Evolutionary conservation across 2,329 filamentous ascomycete genomes (phyloP).

Genomic region (Arthrobotrys pseudoclavata): DNA sequence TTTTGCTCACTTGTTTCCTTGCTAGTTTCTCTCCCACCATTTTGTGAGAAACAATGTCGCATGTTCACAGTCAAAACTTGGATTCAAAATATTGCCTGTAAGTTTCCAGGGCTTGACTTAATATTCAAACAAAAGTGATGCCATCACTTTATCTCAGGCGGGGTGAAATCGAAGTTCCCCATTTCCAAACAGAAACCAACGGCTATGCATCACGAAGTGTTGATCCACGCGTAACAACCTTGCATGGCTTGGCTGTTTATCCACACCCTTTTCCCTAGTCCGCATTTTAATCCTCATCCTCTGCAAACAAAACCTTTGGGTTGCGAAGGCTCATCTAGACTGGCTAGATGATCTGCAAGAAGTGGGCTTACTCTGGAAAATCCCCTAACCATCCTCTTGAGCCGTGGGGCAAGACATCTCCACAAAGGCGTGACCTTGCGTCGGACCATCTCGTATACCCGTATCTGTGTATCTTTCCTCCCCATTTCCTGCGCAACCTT

Average conservation of each 20-base stretch:
- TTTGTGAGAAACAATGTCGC: constrained; percentile 32
- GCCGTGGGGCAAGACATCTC: constrained; percentile 28
- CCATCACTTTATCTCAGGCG: constrained; percentile 46
- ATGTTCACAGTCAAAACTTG: constrained; percentile 36
- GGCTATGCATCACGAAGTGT: constrained; percentile 44
- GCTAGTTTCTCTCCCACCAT: constrained; percentile 23
- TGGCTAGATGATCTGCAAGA: constrained; percentile 45
- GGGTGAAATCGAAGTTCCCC: constrained; percentile 40
- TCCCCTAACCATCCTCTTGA: constrained; percentile 36
- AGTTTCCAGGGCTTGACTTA: constrained; percentile 15
- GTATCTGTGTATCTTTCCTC: constrained; percentile 42
- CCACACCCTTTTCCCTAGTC: constrained; percentile 57
- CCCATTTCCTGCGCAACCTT: constrained; percentile 36
- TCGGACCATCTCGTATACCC: constrained; percentile 50
- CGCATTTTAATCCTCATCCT: constrained; percentile 39
- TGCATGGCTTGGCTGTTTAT: constrained; percentile 59
- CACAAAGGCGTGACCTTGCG: constrained; percentile 40
- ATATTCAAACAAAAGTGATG: constrained; percentile 24
- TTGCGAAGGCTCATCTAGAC: constrained; percentile 18
- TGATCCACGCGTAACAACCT: constrained; percentile 59
- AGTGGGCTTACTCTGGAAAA: constrained; percentile 40
- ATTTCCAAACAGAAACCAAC: constrained; percentile 49
- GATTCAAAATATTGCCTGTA: constrained; percentile 26
- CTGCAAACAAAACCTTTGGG: constrained; percentile 50
- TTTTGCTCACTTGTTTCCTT: constrained; percentile 24